These are phyloP conservation scores for Mycosphaerella sp. DNA, from an alignment of 2,329 filamentous ascomycete genomes.

Conservation along the genomic window DNA sequence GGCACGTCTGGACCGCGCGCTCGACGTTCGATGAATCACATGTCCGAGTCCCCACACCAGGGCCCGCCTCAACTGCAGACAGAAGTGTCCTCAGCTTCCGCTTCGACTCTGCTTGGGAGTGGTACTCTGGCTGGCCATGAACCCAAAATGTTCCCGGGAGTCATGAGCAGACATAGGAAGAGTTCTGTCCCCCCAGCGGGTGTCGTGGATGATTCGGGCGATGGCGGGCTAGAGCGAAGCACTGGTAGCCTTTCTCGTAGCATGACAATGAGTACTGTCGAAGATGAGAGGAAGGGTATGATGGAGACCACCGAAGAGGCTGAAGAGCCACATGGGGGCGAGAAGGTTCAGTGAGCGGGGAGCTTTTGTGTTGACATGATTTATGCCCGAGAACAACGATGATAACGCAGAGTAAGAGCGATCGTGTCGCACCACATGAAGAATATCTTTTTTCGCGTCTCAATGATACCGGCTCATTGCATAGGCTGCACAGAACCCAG, in stretches of 20 bases:
- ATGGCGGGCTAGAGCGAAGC: constrained; percentile 19
- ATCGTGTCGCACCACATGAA: no score
- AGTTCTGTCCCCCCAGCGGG: constrained; percentile 15
- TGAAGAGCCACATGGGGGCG: constrained; percentile 14
- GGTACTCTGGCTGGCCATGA: constrained; percentile 49
- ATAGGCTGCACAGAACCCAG: no score
- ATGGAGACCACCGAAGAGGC: constrained; percentile 19
- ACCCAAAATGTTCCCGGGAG: constrained; percentile 65
- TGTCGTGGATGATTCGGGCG: constrained; percentile 11
- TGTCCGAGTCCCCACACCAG: constrained; percentile 14
- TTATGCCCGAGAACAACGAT: no score
- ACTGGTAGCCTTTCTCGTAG: constrained; percentile 16
- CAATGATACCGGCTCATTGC: no score
- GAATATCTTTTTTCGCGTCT: no score
- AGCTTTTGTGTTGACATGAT: no score
- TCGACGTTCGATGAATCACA: constrained; percentile 3
- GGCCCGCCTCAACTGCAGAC: constrained; percentile 4
- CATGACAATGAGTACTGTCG: constrained; percentile 8
- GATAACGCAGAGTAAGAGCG: no score
- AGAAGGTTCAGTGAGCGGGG: constrained; percentile 1
- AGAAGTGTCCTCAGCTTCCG: constrained; percentile 3
- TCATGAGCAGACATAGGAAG: constrained; percentile 47
- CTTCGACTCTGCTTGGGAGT: constrained; percentile 37
- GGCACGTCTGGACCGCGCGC: constrained; percentile 8
- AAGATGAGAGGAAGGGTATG: constrained; percentile 15